Evolutionary conservation across 441 rosid species (phyloP).

Genomic region (Codiaeum variegatum): DNA sequence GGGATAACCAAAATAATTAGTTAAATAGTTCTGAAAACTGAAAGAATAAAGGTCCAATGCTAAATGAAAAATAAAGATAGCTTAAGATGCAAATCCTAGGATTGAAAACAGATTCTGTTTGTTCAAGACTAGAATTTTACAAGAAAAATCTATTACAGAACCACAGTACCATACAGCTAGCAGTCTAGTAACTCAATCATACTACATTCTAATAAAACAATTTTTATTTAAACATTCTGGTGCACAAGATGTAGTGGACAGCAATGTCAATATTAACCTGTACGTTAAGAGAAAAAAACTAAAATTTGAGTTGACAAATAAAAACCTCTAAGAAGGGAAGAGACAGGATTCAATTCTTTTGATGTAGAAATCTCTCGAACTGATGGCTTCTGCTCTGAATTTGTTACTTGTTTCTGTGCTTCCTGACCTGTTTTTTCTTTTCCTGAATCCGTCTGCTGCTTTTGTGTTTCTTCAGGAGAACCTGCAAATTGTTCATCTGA

Average conservation of each 20-base stretch:
- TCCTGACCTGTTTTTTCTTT: constrained; percentile 10
- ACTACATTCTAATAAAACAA: background rate
- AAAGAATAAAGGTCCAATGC: background rate
- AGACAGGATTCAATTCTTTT: constrained; percentile 22
- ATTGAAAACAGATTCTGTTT: background rate
- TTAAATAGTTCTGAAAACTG: background rate
- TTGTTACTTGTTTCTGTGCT: constrained; percentile 9
- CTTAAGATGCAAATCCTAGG: background rate
- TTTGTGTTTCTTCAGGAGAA: constrained; percentile 9
- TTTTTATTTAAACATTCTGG: background rate
- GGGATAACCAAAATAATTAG: background rate
- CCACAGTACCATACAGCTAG: background rate
- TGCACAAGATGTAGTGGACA: background rate
- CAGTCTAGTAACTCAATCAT: background rate
- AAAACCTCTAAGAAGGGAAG: constrained; percentile 47
- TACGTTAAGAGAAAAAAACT: constrained; percentile 6
- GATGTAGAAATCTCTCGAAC: constrained; percentile 31
- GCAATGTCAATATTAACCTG: background rate
- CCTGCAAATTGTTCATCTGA: constrained; percentile 27
- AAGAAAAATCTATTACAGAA: background rate
- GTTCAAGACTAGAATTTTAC: background rate
- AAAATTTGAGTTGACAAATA: constrained; percentile 17
- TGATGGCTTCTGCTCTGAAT: constrained; percentile 31
- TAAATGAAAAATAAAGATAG: background rate
- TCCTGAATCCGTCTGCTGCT: constrained; percentile 19